Conservation (phyloP, 2,329 filamentous ascomycete species). For the Pseudogymnoascus verrucosus region DNA sequence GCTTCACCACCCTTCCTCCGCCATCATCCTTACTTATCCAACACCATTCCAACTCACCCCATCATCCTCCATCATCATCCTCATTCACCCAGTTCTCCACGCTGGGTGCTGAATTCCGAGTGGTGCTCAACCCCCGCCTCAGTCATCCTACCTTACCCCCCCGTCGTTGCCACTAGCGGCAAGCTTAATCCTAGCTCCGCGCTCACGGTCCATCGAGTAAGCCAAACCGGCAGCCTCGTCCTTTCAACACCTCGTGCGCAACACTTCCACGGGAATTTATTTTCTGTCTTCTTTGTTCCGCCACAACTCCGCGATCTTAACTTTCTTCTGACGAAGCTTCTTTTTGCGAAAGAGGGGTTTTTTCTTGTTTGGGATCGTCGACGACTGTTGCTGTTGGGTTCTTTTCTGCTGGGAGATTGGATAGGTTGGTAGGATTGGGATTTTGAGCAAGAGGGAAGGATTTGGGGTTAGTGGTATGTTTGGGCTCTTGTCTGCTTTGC, state of each 20-base stretch:
- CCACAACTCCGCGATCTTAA: no score
- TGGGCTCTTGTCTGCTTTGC: not conserved
- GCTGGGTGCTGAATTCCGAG: no score
- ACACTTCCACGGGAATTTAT: not conserved
- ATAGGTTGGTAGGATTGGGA: not conserved
- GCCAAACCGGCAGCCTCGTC: not conserved
- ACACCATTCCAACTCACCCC: not conserved
- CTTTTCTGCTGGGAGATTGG: not conserved
- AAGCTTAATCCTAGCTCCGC: not conserved
- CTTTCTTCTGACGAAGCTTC: no score
- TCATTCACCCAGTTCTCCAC: not conserved
- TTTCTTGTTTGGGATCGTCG: not conserved
- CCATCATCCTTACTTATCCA: not conserved
- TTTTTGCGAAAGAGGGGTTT: not conserved
- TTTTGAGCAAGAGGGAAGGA: not conserved
- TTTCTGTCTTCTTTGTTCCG: not conserved
- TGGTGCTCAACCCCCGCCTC: not conserved
- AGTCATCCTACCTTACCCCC: not conserved
- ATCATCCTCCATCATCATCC: not conserved
- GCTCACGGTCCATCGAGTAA: not conserved
- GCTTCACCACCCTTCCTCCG: not conserved
- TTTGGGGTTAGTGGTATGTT: not conserved
- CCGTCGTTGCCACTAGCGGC: not conserved
- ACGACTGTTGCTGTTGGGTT: not conserved
- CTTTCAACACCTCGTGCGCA: not conserved